Percentiles rank a stretch among this genome's conserved stretches.
Conservation (phyloP, 495 filamentous ascomycete genomes). For the Oidiodendron maius region DNA sequence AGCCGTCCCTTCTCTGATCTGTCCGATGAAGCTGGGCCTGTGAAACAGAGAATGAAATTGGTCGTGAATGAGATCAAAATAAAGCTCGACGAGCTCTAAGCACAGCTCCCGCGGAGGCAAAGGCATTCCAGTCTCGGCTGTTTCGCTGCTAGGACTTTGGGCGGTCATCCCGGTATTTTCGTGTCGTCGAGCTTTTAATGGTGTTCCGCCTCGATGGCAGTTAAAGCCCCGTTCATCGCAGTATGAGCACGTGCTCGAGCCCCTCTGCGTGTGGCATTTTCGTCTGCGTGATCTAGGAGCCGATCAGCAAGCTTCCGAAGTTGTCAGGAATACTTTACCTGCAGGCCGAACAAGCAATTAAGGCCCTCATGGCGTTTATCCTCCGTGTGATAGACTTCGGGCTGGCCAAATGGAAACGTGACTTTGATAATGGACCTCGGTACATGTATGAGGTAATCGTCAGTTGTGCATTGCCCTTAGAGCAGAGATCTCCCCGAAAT, state of each 20-base stretch:
- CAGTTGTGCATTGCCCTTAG: too few relatives aligned
- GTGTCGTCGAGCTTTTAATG: too few relatives aligned
- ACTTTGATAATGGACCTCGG: too few relatives aligned
- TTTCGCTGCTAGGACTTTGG: too few relatives aligned
- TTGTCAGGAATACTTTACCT: too few relatives aligned
- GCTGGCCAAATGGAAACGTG: too few relatives aligned
- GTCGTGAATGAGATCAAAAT: slow-evolving; percentile 36
- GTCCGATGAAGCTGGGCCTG: slow-evolving; percentile 25
- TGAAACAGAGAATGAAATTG: slow-evolving; percentile 36
- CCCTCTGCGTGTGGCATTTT: slow-evolving; percentile 11
- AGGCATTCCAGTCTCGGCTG: too few relatives aligned
- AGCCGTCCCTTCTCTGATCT: slow-evolving; percentile 14
- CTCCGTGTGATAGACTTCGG: too few relatives aligned
- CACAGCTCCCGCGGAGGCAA: slow-evolving; percentile 16
- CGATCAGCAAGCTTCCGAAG: too few relatives aligned
- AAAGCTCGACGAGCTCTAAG: slow-evolving; percentile 27
- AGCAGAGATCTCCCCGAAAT: too few relatives aligned
- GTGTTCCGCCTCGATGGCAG: slow-evolving; percentile 5
- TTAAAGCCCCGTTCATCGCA: slow-evolving; percentile 6
- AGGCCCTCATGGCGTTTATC: slow-evolving; percentile 7
- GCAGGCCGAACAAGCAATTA: slow-evolving; percentile 13
- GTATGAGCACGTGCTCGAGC: slow-evolving; percentile 4
- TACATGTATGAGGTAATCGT: too few relatives aligned
- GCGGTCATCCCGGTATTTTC: too few relatives aligned
- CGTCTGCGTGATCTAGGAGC: slow-evolving; percentile 8